These are phyloP conservation scores for Flaveria linearis DNA, from an alignment of 129 eudicot species.

Conservation along the genomic window DNA sequence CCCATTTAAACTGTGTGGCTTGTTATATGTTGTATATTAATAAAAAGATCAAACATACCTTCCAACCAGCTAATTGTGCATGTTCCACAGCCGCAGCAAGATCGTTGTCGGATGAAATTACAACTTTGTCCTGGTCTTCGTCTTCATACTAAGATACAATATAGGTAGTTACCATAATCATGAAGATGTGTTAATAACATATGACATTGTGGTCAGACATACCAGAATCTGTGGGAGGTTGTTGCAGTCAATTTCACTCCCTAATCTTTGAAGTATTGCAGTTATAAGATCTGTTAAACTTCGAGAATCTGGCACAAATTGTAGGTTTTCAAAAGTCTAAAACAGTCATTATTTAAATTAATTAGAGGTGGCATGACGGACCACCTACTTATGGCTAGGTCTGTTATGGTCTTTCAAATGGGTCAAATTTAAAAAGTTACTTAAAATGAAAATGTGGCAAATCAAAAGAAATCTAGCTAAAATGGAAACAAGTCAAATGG, in stretches of 20 bases:
- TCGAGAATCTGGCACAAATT: slow-evolving; percentile 56
- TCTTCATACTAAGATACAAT: slow-evolving; percentile 70
- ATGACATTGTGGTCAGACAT: slow-evolving; percentile 1
- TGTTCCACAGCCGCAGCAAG: slow-evolving; percentile 92
- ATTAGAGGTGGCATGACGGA: not conserved
- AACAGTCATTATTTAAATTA: not conserved
- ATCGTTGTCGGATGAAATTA: slow-evolving; percentile 79
- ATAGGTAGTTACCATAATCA: slow-evolving; percentile 13
- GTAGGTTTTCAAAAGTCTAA: not conserved
- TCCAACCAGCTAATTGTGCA: slow-evolving; percentile 81
- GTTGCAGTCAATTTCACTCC: slow-evolving; percentile 81
- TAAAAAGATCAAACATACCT: slow-evolving; percentile 44
- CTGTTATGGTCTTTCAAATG: not conserved
- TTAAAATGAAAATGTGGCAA: not conserved
- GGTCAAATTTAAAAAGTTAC: not conserved
- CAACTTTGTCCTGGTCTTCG: slow-evolving; percentile 79
- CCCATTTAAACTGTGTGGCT: not conserved
- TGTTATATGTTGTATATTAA: not conserved
- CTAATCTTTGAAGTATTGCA: slow-evolving; percentile 84
- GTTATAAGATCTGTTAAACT: slow-evolving; percentile 80
- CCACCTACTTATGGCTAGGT: too few species aligned
- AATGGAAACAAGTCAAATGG: not conserved
- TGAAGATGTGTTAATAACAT: not conserved
- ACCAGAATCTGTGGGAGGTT: slow-evolving; percentile 96
- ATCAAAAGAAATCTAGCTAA: not conserved